Conservation (phyloP, 2,329 filamentous ascomycete genomes). For the Arthroderma sp. region DNA sequence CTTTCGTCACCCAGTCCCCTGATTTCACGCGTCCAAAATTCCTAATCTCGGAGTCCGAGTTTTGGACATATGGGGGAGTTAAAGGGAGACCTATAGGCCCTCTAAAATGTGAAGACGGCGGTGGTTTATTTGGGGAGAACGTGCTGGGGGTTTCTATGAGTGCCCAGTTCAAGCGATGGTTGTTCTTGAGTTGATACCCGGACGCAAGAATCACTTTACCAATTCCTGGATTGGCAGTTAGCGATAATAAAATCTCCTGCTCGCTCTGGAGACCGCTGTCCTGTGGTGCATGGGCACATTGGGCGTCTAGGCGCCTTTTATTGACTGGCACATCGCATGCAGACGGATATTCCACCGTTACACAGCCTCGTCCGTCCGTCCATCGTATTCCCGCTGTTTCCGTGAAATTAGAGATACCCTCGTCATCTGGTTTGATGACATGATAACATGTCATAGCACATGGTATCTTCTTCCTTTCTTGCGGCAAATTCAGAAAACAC, state of each 20-base stretch:
- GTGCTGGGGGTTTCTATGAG: not conserved
- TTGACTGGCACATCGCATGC: not conserved
- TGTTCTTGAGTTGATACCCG: not conserved
- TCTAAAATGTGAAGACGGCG: not conserved
- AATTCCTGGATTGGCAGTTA: not conserved
- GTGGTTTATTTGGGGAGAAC: not conserved
- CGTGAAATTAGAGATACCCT: not conserved
- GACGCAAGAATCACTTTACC: conserved; percentile 2
- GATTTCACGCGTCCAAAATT: not conserved
- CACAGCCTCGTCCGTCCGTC: not conserved
- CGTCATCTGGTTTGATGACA: not conserved
- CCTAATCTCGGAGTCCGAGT: not conserved
- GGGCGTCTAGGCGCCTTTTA: not conserved
- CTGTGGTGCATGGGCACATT: not conserved
- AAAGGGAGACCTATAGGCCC: not conserved
- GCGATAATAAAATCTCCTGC: not conserved
- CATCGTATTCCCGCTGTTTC: conserved; percentile 1
- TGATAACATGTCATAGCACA: conserved; percentile 6
- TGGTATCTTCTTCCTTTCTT: not conserved
- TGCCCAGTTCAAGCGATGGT: not conserved
- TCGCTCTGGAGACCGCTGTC: not conserved
- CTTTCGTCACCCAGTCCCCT: not conserved
- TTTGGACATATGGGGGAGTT: not conserved
- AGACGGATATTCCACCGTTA: conserved; percentile 2
- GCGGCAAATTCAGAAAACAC: conserved; percentile 2